These are phyloP conservation scores for Venturia carpophila DNA, from an alignment of 2,329 filamentous ascomycete species.

Conservation along the genomic window DNA sequence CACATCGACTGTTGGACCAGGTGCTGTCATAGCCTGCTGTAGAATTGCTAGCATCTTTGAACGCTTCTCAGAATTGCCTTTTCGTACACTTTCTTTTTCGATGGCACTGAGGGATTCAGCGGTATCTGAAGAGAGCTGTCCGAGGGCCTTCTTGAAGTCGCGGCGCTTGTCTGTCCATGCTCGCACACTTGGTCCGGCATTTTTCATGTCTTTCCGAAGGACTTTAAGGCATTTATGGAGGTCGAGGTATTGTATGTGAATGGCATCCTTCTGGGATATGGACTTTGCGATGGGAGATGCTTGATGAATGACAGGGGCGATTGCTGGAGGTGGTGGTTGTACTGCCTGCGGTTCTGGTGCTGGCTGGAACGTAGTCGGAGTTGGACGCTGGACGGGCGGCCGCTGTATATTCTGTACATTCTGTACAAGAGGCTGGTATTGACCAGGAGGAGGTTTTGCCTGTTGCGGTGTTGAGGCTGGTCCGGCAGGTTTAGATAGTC, in stretches of 20 bases:
- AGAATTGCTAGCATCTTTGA: conserved; percentile 46
- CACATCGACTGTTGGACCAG: conserved; percentile 25
- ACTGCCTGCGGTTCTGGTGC: not conserved
- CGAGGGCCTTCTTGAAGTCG: conserved; percentile 62
- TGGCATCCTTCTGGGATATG: conserved; percentile 31
- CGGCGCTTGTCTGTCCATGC: conserved; percentile 64
- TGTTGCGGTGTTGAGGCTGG: conserved; percentile 5
- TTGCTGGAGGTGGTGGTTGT: not conserved
- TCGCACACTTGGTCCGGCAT: conserved; percentile 46
- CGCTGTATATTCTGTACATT: not conserved
- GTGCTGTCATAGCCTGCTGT: conserved; percentile 30
- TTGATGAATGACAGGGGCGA: not conserved
- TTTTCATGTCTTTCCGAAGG: conserved; percentile 47
- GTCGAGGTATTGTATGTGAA: conserved; percentile 43
- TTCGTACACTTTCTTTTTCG: conserved; percentile 27
- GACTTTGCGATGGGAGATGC: conserved; percentile 2
- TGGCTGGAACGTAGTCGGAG: not conserved
- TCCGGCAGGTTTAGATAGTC: not conserved
- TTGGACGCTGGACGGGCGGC: not conserved
- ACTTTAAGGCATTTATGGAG: conserved; percentile 62
- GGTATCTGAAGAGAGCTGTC: conserved; percentile 60
- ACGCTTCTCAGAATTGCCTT: conserved; percentile 8
- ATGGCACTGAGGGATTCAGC: conserved; percentile 22
- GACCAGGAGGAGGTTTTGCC: not conserved
- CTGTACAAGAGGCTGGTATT: not conserved